phyloP scores from a whole-genome alignment of 129 eudicot genomes.

The Logfia minima region DNA sequence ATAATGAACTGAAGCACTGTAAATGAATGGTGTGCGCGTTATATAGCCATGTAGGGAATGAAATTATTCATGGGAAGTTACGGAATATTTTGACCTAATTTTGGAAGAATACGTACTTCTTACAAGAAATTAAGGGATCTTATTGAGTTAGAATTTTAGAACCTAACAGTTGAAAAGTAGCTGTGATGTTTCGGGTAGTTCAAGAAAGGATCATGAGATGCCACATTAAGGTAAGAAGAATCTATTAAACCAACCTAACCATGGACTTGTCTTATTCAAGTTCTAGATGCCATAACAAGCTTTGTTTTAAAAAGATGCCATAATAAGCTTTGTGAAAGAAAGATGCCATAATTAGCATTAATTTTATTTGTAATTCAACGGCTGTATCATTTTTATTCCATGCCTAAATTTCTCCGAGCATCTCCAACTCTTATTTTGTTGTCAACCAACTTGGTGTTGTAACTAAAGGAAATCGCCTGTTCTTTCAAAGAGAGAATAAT shows the following conservation, averaged over 20 bases:
- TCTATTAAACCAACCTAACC: conserved; percentile 21
- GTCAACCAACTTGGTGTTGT: neutral
- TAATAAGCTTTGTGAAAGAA: neutral
- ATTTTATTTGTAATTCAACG: neutral
- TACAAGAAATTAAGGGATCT: conserved; percentile 18
- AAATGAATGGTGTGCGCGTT: neutral
- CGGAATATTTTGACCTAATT: conserved; percentile 16
- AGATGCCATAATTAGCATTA: neutral
- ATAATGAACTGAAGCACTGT: neutral
- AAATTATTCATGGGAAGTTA: conserved; percentile 20
- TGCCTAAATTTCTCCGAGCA: neutral
- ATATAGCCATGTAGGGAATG: conserved; percentile 23
- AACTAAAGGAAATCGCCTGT: neutral
- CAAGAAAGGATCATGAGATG: conserved; percentile 28
- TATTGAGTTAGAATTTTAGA: conserved; percentile 16
- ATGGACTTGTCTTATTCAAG: conserved; percentile 24
- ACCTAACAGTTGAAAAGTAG: conserved; percentile 17
- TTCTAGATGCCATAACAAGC: neutral
- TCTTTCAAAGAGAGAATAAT: neutral
- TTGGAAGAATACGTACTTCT: neutral
- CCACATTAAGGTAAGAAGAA: conserved; percentile 26
- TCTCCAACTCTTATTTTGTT: neutral
- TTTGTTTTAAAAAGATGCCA: conserved; percentile 4
- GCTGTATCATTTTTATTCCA: neutral
- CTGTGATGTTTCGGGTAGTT: conserved; percentile 36